Conservation (phyloP, 2,329 filamentous ascomycete genomes). For the Xylaria sp. region DNA sequence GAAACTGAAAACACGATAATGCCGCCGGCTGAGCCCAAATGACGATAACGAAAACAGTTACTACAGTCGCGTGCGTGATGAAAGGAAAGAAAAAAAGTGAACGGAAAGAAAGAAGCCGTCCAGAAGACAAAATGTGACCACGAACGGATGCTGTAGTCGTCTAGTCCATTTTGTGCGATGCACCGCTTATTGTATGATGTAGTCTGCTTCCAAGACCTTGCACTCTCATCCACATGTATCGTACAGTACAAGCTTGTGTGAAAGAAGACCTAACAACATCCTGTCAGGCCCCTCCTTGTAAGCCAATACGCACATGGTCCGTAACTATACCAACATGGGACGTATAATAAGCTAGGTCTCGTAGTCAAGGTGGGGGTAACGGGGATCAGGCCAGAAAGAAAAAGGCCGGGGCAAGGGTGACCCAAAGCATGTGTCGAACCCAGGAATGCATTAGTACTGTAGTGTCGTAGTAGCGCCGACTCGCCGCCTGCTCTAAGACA, state of each 20-base stretch:
- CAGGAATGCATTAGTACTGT: conserved; percentile 21
- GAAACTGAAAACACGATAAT: conserved; percentile 29
- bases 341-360: conserved; percentile 35
- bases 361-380: conserved; percentile 30
- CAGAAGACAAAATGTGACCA: conserved; percentile 43
- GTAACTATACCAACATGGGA: conserved; percentile 37
- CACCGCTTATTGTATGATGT: conserved; percentile 37
- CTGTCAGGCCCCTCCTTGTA: conserved; percentile 32
- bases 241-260: conserved; percentile 27
- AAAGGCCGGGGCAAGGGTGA: conserved; percentile 25
- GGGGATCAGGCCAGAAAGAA: conserved; percentile 31
- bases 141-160: conserved; percentile 38
- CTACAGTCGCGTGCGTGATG: conserved; percentile 42
- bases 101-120: conserved; percentile 35
- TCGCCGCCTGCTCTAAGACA: conserved; percentile 27
- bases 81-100: conserved; percentile 43
- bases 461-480: conserved; percentile 33
- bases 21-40: conserved; percentile 29
- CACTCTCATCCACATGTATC: conserved; percentile 22
- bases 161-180: conserved; percentile 43
- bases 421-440: conserved; percentile 33
- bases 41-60: conserved; percentile 44
- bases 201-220: conserved; percentile 27
- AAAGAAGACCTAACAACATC: conserved; percentile 24
- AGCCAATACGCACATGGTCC: conserved; percentile 39